Evolutionary conservation across 192 early-diverging fungal species (phyloP).

Genomic region (Coemansia interrupta): DNA sequence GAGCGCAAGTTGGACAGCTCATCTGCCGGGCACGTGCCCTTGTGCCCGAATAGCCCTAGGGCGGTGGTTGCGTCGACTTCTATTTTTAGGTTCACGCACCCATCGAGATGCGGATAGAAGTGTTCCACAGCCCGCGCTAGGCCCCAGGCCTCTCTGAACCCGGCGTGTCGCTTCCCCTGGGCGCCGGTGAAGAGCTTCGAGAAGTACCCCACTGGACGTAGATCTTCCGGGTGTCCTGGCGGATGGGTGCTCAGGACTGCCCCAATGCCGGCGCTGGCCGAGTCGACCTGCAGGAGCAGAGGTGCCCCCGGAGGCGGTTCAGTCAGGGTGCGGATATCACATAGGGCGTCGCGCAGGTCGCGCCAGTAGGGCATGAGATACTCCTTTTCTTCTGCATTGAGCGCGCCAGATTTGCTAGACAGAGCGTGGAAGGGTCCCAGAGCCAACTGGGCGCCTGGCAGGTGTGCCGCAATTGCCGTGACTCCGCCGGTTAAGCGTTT

Average conservation of each 20-base stretch:
- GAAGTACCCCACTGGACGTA: slow-evolving; percentile 24
- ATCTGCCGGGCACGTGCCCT: slow-evolving; percentile 3
- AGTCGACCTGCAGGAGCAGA: too few species aligned
- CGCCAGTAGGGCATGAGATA: too few species aligned
- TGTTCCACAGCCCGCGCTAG: slow-evolving; percentile 11
- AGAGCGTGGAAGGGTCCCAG: background rate
- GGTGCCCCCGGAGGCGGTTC: too few species aligned
- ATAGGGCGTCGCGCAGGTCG: too few species aligned
- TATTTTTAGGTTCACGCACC: slow-evolving; percentile 19
- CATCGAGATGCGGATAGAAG: slow-evolving; percentile 31
- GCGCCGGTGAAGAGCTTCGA: slow-evolving; percentile 12
- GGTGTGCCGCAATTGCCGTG: slow-evolving; percentile 2
- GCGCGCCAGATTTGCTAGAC: too few species aligned
- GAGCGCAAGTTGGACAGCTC: background rate
- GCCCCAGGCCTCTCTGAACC: slow-evolving; percentile 17
- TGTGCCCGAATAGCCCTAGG: background rate
- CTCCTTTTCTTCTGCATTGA: too few species aligned
- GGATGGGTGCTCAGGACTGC: too few species aligned
- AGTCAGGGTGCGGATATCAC: too few species aligned
- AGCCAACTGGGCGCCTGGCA: background rate
- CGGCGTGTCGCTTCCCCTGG: slow-evolving; percentile 11
- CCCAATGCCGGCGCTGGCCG: too few species aligned
- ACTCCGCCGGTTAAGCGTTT: too few species aligned
- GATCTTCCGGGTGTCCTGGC: too few species aligned
- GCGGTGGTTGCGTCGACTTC: slow-evolving; percentile 20